Conservation (phyloP, 345 rosid species). For the Aurinia saxatilis region DNA sequence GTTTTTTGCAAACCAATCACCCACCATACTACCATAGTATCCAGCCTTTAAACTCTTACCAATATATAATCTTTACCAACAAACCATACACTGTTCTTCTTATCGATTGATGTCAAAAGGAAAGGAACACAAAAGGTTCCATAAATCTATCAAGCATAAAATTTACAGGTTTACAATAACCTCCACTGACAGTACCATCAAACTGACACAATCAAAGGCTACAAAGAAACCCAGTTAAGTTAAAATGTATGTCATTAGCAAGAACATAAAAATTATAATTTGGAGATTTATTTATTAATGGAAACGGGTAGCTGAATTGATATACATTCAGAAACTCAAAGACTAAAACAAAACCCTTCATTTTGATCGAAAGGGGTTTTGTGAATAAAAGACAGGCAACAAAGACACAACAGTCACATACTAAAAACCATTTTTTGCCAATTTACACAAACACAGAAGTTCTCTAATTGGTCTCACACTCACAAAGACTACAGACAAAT, state of each 20-base stretch:
- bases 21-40: no score
- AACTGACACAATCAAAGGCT: not conserved
- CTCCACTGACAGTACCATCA: not conserved
- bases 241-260: not conserved
- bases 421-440: conserved; percentile 67
- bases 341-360: conserved; percentile 46
- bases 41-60: not conserved
- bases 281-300: conserved; percentile 37
- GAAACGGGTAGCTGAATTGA: conserved; percentile 57
- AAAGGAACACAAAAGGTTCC: not conserved
- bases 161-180: no score
- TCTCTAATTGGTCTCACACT: conserved; percentile 42
- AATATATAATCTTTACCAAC: not conserved
- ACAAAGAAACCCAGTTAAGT: not conserved
- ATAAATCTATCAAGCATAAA: not conserved
- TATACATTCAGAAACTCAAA: conserved; percentile 54
- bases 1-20: no score
- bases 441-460: conserved; percentile 45
- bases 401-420: conserved; percentile 39
- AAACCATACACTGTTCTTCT: not conserved
- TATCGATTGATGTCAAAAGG: not conserved
- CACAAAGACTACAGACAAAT: conserved; percentile 50
- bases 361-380: conserved; percentile 32
- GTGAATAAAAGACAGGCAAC: conserved; percentile 34
- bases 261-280: not conserved